Base-by-base conservation (phyloP, 2,329 filamentous ascomycete genomes). In the Fusarium sulawesiense region DNA sequence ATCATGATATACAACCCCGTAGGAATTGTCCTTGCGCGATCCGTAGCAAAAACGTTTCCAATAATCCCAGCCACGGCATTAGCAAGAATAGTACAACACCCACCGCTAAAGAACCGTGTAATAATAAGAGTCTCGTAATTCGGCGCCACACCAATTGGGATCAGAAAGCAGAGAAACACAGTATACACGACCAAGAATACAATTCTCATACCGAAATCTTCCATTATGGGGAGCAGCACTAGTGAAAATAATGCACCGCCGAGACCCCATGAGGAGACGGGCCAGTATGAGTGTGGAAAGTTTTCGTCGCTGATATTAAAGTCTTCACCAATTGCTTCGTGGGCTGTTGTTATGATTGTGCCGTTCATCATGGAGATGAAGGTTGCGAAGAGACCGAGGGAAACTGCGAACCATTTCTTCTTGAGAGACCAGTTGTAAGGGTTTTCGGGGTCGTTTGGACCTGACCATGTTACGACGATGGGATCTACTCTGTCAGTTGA, bases 291-390 rank as follows among this genome's bases (percentile, higher is more conserved):
- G 3, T 70, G 61, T 3, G 67, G 62, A 0, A 70, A 70, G 4
- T 44, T 42, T 7, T 44, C 62, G 3, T 70, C 67, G 7, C 62
- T 70, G 0, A 70, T 23, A 1, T 49, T 58, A 3, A 70, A 70
- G 13, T 58, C 66, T 0, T 63, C 13, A 11, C 57, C 53, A 0
- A 70, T 70, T 2, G 62, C 56, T 40, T 66, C 53, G 0, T 70
- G 67, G 0, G 66, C 67, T 10, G 62, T 66, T 2, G 66, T 70
- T 5, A 70, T 70, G 37, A 70, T 70, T 29, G 66, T 63, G 1
- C 67, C 67, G n/a, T 70, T 70, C 61, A 70, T 61, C 61, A 70
- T 63, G 0, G 62, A 54, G 13, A 69, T 66, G 16, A 70, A 70
- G 0, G 67, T 70, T 2, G 67, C 62, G 2, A 66, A 64, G 4